These are phyloP conservation scores for Chlamydomonas sphaeroides DNA, from an alignment of 139 green algal genomes.

Conservation along the genomic window DNA sequence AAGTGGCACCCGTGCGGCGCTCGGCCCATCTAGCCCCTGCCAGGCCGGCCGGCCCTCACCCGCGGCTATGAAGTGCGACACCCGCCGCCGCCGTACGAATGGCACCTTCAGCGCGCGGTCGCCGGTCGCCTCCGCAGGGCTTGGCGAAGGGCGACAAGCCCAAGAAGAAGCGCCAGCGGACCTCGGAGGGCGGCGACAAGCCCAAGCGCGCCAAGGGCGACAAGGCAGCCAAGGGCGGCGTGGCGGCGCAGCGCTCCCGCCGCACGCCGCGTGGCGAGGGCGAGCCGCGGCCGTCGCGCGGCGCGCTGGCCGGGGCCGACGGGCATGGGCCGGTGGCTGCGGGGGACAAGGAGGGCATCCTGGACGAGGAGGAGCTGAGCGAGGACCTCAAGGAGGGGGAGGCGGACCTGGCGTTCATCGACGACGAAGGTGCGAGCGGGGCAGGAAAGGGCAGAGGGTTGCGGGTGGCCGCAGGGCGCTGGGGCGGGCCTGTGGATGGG, in stretches of 20 bases:
- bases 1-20: too few relatives aligned
- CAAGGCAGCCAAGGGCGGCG: constrained; percentile 6
- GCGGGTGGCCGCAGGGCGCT: too few relatives aligned
- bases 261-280: neutral
- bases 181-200: neutral
- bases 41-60: too few relatives aligned
- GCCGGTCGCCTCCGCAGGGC: too few relatives aligned
- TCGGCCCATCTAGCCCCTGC: too few relatives aligned
- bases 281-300: neutral
- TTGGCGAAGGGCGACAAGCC: constrained; percentile 21
- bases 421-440: constrained; percentile 38
- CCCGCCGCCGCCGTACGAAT: too few relatives aligned
- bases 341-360: neutral
- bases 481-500: too few relatives aligned
- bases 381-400: constrained; percentile 35
- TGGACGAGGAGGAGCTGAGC: constrained; percentile 16
- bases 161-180: constrained; percentile 38
- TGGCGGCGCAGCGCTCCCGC: neutral
- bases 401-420: constrained; percentile 20
- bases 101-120: too few relatives aligned
- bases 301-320: neutral
- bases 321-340: neutral
- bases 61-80: too few relatives aligned
- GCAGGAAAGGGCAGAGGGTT: too few relatives aligned
- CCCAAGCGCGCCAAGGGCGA: neutral